A percentile compares a stretch with the other conserved stretches of the same genome.
These are phyloP conservation scores for Penicillium daleae DNA, from an alignment of 495 filamentous ascomycete genomes.

Conservation along the genomic window DNA sequence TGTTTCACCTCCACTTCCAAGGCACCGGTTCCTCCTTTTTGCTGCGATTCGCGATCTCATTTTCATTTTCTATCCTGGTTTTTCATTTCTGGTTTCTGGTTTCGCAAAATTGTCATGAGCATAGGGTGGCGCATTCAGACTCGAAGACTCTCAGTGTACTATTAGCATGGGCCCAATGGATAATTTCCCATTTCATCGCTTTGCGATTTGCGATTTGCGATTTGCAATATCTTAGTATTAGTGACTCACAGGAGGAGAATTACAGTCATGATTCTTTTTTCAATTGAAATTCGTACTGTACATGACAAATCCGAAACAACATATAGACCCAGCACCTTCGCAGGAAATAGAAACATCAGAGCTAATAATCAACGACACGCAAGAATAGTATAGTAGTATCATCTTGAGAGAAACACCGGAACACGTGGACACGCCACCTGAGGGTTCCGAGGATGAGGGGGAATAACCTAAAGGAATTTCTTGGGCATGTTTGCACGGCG, in stretches of 20 bases:
- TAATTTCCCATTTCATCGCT: conserved; percentile 5
- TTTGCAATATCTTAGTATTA: background rate
- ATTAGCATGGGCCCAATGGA: conserved; percentile 29
- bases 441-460: background rate
- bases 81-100: conserved; percentile 13
- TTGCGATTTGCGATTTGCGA: too few species aligned
- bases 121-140: conserved; percentile 18
- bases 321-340: conserved; percentile 10
- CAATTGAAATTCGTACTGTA: conserved; percentile 28
- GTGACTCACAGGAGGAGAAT: background rate
- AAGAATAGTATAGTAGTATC: conserved; percentile 17
- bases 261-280: background rate
- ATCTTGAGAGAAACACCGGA: background rate
- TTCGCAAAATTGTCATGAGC: conserved; percentile 22
- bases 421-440: background rate
- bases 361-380: conserved; percentile 21
- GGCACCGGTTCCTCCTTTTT: too few species aligned
- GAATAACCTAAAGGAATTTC: conserved; percentile 77
- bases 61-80: conserved; percentile 10
- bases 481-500: conserved; percentile 76
- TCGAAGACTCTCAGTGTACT: conserved; percentile 23
- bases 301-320: conserved; percentile 20
- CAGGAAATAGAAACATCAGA: conserved; percentile 12
- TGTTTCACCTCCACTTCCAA: background rate
- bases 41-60: background rate